phyloP scores from a whole-genome alignment of 1,284 basidiomycete species.

The Trametes versicolor region DNA sequence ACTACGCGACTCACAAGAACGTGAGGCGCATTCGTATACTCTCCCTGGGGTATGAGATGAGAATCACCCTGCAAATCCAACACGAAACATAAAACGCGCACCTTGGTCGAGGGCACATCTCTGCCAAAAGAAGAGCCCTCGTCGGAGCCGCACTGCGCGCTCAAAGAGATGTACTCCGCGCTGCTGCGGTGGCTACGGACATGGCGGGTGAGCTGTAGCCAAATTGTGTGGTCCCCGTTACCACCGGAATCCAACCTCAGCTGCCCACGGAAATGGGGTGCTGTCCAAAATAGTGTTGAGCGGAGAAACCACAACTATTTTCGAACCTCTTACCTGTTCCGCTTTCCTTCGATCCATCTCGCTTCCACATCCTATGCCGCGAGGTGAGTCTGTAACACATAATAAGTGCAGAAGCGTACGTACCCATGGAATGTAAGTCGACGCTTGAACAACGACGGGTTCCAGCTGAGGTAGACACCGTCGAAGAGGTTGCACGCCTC shows the following conservation, averaged over 20 bases:
- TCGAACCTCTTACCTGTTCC: constrained; percentile 7
- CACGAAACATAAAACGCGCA: constrained; percentile 15
- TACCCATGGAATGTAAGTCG: constrained; percentile 75
- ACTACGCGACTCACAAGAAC: constrained; percentile 61
- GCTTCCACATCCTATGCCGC: constrained; percentile 33
- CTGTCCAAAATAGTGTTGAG: constrained; percentile 27
- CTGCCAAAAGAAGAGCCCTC: constrained; percentile 2
- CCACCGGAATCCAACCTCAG: constrained; percentile 31
- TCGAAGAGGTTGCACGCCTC: constrained; percentile 81
- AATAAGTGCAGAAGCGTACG: constrained; percentile 34
- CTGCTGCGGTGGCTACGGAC: constrained; percentile 63
- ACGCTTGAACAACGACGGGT: constrained; percentile 70
- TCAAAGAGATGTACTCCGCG: constrained; percentile 80
- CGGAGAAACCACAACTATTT: no score
- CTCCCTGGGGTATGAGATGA: constrained; percentile 54
- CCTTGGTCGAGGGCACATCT: constrained; percentile 36
- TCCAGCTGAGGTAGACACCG: constrained; percentile 90
- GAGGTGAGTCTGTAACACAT: not conserved
- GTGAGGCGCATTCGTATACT: constrained; percentile 84
- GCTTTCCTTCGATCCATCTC: constrained; percentile 9
- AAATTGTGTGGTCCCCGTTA: constrained; percentile 57
- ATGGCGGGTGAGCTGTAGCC: constrained; percentile 87
- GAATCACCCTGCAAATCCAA: not conserved
- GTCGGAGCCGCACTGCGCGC: constrained; percentile 57
- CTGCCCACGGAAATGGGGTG: constrained; percentile 41